These are phyloP conservation scores for Penicillium sp. DNA, from an alignment of 2,329 filamentous ascomycete species.

Conservation along the genomic window DNA sequence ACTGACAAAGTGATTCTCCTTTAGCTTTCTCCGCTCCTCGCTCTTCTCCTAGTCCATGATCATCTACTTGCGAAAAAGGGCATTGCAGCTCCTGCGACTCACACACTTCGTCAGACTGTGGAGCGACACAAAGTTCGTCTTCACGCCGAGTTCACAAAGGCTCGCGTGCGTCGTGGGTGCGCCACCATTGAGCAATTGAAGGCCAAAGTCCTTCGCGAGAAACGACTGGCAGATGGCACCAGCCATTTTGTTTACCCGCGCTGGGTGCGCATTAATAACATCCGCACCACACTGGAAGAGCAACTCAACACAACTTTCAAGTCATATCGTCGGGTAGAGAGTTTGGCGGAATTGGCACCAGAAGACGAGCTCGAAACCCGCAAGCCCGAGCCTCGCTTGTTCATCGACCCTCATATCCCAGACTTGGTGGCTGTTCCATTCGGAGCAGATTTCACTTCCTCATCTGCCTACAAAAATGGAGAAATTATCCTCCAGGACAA, in stretches of 20 bases:
- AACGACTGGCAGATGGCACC: conserved; percentile 44
- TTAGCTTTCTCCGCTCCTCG: conserved; percentile 74
- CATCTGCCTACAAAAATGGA: conserved; percentile 68
- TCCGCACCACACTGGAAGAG: conserved; percentile 66
- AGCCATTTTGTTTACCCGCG: conserved; percentile 60
- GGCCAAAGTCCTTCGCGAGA: conserved; percentile 33
- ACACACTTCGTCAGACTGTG: conserved; percentile 71
- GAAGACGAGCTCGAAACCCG: conserved; percentile 25
- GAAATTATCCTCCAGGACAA: conserved; percentile 91
- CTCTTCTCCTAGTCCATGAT: conserved; percentile 81
- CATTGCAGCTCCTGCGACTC: conserved; percentile 73
- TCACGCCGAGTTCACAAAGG: conserved; percentile 75
- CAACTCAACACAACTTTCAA: conserved; percentile 74
- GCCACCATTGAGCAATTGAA: conserved; percentile 63
- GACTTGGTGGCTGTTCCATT: conserved; percentile 76
- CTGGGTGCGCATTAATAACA: conserved; percentile 83
- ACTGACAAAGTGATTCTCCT: conserved; percentile 36
- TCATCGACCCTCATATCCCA: conserved; percentile 78
- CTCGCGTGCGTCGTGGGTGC: conserved; percentile 67
- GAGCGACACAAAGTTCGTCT: conserved; percentile 79
- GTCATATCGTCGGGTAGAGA: conserved; percentile 55
- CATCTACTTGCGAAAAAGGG: conserved; percentile 75
- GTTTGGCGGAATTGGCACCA: conserved; percentile 56
- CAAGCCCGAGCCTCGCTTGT: conserved; percentile 43
- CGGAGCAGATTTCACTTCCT: conserved; percentile 66